Base-by-base conservation (phyloP, 305 asterid genomes). In the Fraxinus platypoda region DNA sequence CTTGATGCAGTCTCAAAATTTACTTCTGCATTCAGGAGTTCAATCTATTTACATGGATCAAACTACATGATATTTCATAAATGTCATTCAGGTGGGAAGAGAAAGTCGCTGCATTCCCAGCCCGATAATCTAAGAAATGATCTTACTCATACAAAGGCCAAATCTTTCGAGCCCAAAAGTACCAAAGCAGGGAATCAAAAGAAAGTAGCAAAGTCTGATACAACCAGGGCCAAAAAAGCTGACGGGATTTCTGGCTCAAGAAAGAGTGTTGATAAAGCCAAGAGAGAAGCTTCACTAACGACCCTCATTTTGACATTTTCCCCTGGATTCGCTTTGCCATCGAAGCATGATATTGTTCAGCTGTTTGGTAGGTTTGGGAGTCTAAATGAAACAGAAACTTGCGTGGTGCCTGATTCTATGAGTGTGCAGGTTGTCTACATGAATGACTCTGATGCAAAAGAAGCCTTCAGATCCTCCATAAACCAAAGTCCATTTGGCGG, bases 21-120 rank as follows among this genome's bases (percentile, higher is more conserved):
- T 72, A 4, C 87, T 9, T 88, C 88, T 62, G 87, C 96, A 4
- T 86, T 89, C 78, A 87, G 95, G 84, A 91, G 88, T 83, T 88
- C 92, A 1, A 79, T 81, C 17, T 89, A 76, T 38, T 19, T 52
- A 5, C 86, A 84, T 2, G 94, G 91, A 54, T 46, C 85, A 37
- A 81, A 90, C 85, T 78, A 84, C 82, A 74, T 82, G 54, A 12
- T 57, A 0, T 85, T 81, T 77, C 85, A 78, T n/a, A 86, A 83
- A 64, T 21, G 35, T 79, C 76, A 75, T 41, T 26, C 26, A 6
- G 84, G 78, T 28, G 64, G 78, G 86, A 88, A 85, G 84, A 84
- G 88, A 81, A 87, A 86, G 57, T 82, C 88, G 1, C 5, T 23
- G 34, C 54, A 83, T 57, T 73, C 84, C 34, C 83, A 83, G 81